Conservation (phyloP, 2,329 filamentous ascomycete species). For the Calonectria naviculata region DNA sequence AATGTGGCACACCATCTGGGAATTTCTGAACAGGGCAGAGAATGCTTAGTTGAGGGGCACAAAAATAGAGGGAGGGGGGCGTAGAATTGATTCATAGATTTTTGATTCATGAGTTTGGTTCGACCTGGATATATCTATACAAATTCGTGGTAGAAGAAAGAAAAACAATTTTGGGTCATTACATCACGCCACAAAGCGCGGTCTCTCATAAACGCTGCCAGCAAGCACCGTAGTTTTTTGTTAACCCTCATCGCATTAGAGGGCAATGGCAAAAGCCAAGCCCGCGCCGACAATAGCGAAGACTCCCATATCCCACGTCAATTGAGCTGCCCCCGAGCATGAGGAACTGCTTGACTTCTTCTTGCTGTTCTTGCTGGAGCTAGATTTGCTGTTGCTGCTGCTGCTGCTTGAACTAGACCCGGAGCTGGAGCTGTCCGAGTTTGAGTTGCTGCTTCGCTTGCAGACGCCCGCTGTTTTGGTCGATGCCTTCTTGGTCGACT, state of each 20-base stretch:
- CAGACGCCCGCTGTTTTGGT: constrained; percentile 2
- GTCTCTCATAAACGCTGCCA: not conserved
- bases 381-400: not conserved
- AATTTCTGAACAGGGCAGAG: not conserved
- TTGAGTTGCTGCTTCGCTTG: not conserved
- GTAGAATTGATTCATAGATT: not conserved
- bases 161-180: not conserved
- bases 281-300: constrained; percentile 21
- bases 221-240: not conserved
- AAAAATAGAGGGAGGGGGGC: too few species aligned
- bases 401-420: not conserved
- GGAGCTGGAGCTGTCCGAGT: not conserved
- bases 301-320: constrained; percentile 11
- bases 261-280: constrained; percentile 10
- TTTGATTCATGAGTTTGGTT: not conserved
- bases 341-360: not conserved
- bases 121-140: not conserved
- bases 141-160: not conserved
- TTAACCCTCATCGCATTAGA: not conserved
- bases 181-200: not conserved
- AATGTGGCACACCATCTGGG: constrained; percentile 46
- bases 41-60: not conserved
- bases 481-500: constrained; percentile 5
- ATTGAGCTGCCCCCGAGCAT: constrained; percentile 17
- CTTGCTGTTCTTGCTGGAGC: not conserved